These are phyloP conservation scores for Kondoa malvinella DNA, from an alignment of 768 basidiomycete species.

Conservation along the genomic window DNA sequence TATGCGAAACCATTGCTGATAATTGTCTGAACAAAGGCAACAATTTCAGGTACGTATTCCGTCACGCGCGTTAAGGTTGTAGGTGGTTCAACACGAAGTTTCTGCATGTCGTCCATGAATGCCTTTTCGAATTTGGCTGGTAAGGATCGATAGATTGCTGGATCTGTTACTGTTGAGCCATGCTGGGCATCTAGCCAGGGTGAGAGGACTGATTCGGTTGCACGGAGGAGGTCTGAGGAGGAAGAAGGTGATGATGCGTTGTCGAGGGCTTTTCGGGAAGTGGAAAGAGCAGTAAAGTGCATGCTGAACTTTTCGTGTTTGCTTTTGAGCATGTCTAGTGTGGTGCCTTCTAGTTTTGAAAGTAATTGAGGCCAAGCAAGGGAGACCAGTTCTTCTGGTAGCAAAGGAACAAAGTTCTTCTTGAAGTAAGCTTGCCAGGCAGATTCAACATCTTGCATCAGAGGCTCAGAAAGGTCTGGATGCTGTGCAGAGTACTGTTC, in stretches of 20 bases:
- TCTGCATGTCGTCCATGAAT: slow-evolving; percentile 82
- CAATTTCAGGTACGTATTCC: slow-evolving; percentile 91
- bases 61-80: slow-evolving; percentile 87
- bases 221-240: slow-evolving; percentile 43
- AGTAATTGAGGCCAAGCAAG: slow-evolving; percentile 42
- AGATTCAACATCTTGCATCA: slow-evolving; percentile 17
- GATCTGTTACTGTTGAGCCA: slow-evolving; percentile 66
- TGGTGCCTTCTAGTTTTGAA: slow-evolving; percentile 38
- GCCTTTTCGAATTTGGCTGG: slow-evolving; percentile 74
- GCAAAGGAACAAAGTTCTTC: slow-evolving; percentile 21
- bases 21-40: slow-evolving; percentile 68
- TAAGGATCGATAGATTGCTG: slow-evolving; percentile 60
- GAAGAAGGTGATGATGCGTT: slow-evolving; percentile 5
- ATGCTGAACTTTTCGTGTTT: slow-evolving; percentile 85
- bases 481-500: slow-evolving; percentile 28
- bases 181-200: slow-evolving; percentile 45
- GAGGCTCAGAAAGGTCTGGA: slow-evolving; percentile 12
- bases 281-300: slow-evolving; percentile 52
- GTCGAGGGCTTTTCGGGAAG: slow-evolving; percentile 8
- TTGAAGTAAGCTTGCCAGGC: slow-evolving; percentile 26
- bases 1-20: slow-evolving; percentile 73
- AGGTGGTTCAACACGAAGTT: slow-evolving; percentile 69
- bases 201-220: slow-evolving; percentile 59
- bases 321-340: slow-evolving; percentile 54
- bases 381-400: slow-evolving; percentile 2